Percentiles rank a stretch among this genome's conserved stretches.
These are phyloP conservation scores for Caloboletus inedulis DNA, from an alignment of 1,284 basidiomycete species.

Conservation along the genomic window DNA sequence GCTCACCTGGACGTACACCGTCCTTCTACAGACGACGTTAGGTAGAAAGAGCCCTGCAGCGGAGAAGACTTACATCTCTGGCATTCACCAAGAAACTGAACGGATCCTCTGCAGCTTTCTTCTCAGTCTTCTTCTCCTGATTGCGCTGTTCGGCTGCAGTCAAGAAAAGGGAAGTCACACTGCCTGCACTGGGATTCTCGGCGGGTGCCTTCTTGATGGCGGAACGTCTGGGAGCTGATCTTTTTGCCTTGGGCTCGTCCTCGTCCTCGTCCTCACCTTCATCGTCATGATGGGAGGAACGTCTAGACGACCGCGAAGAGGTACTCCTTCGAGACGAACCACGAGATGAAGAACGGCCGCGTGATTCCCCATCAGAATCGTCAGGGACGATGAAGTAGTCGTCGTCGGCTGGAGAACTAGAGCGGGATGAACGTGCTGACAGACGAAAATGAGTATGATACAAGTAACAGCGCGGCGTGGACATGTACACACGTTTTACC, in stretches of 20 bases:
- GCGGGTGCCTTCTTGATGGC: slow-evolving; percentile 27
- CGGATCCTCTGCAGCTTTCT: slow-evolving; percentile 77
- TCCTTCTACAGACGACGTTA: slow-evolving; percentile 64
- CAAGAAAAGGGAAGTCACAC: slow-evolving; percentile 52
- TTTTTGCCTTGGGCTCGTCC: slow-evolving; percentile 39
- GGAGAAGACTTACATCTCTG: slow-evolving; percentile 56
- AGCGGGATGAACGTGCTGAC: slow-evolving; percentile 35
- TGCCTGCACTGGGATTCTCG: slow-evolving; percentile 20
- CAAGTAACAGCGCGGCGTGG: background rate
- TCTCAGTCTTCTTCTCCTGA: slow-evolving; percentile 76
- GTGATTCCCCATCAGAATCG: slow-evolving; percentile 51
- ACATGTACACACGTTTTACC: slow-evolving; percentile 42
- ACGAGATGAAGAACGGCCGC: slow-evolving; percentile 41
- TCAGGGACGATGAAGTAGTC: slow-evolving; percentile 67
- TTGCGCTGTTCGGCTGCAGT: slow-evolving; percentile 85
- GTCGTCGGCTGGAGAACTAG: slow-evolving; percentile 45
- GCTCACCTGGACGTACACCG: slow-evolving; percentile 72
- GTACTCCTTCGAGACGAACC: slow-evolving; percentile 39
- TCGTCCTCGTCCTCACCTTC: slow-evolving; percentile 34
- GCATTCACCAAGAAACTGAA: slow-evolving; percentile 81
- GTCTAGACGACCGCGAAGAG: slow-evolving; percentile 43
- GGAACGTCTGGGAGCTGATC: slow-evolving; percentile 27
- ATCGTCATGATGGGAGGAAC: slow-evolving; percentile 27
- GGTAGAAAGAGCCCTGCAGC: background rate
- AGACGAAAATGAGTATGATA: slow-evolving; percentile 4